Evolutionary conservation across 176 grass and related monocot species (phyloP), one percentile per base, ranked within the genome.

Genomic region (Eragrostis nindensis): DNA sequence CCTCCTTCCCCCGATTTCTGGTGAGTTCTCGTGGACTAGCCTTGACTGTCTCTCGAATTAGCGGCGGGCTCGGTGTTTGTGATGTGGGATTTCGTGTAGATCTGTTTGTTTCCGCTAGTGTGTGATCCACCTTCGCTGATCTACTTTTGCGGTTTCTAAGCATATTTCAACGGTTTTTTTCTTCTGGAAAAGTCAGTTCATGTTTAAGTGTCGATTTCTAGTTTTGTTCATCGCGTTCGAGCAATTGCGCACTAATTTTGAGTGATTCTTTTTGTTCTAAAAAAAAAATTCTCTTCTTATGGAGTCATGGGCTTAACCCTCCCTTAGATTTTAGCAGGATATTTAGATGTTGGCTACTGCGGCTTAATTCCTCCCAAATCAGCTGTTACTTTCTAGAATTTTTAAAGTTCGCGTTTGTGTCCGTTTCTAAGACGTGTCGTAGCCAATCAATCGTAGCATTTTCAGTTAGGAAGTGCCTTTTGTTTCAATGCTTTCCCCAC

Each of bases 1-100:
- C 29, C 8, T 5, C 30, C n/a, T 18, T 42, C 18, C 5, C 7
- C 42, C 11, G 30, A 5, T 24, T 45, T 82, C 60, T 82, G 88
- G 88, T 90, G 83, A 82, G 88, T 81, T 73, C 73, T 86, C 57
- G 59, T 82, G 71, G 77, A 61, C 87, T 89, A 59, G 30, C n/a
- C 67, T 59, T 71, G n/a, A 49, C 71, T 47, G 36, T 5, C 17
- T 11, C 68, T 54, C 26, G 1, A 65, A 52, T 45, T 21, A 11
- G 53, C 7, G 40, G 2, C 0, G 5, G 11, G 30, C 10, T 70
- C 43, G 11, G 15, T 17, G 49, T 6, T 74, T 11, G 38, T 40
- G 44, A 24, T 49, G 32, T 44, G 59, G 12, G 3, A 25, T 73
- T 45, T 29, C 16, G 32, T 68, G 0, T 59, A 46, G 69, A 75